phyloP scores from a whole-genome alignment of 495 filamentous ascomycete species.

The Annulohypoxylon bovei region DNA sequence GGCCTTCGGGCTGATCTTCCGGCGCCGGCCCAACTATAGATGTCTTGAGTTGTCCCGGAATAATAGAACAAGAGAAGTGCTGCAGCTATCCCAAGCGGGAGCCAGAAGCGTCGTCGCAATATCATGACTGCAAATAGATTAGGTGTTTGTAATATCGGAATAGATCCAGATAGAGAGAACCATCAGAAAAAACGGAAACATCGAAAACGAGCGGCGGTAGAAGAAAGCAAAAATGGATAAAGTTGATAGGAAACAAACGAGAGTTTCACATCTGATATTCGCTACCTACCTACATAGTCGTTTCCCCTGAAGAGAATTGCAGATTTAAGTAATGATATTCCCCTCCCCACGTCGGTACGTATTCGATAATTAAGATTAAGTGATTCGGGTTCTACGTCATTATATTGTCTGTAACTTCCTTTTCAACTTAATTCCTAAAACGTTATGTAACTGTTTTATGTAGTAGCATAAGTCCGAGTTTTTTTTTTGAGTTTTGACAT shows the following conservation, averaged over 20 bases:
- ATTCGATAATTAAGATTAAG: conserved; percentile 3
- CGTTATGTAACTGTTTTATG: background rate
- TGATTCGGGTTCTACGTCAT: conserved; percentile 1
- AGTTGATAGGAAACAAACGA: background rate
- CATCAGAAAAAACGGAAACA: background rate
- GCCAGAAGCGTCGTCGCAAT: conserved; percentile 27
- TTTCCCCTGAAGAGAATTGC: conserved; percentile 8
- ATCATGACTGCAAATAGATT: conserved; percentile 21
- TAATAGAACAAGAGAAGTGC: conserved; percentile 27
- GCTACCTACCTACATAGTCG: background rate
- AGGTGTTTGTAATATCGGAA: background rate
- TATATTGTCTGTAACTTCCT: background rate
- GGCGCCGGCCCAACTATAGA: conserved; percentile 8
- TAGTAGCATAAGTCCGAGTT: background rate
- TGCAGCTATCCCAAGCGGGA: conserved; percentile 18
- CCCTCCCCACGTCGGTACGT: conserved; percentile 11
- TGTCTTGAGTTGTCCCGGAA: conserved; percentile 15
- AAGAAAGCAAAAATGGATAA: background rate
- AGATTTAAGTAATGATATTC: conserved; percentile 15
- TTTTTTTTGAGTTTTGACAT: background rate
- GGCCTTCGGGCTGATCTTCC: background rate
- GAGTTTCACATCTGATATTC: conserved; percentile 13
- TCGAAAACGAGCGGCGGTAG: conserved; percentile 10
- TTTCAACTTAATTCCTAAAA: background rate
- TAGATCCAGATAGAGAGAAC: background rate